Base-by-base conservation (phyloP, 768 basidiomycete species). In the Phylloporus sp. region DNA sequence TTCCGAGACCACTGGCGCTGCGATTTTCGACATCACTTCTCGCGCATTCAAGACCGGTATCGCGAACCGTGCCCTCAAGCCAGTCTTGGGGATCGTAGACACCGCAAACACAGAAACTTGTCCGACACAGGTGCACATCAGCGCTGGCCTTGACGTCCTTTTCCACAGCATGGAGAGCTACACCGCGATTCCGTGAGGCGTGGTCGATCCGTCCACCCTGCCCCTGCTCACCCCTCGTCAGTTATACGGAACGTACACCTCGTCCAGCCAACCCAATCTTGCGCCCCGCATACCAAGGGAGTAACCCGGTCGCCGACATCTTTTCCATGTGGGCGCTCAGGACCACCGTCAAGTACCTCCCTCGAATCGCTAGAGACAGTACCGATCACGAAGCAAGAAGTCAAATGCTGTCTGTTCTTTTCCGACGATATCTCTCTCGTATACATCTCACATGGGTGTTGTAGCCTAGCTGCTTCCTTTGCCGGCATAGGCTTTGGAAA, bases 161-260 rank as follows among this genome's bases (percentile, higher is more conserved):
- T 97, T 97, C 78, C 95, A 98, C 57, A 90, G 93, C 42, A 73
- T 97, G 68, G 94, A 98, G 66, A 91, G 86, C 49, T 95, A 87
- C 63, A 95, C 92, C 8, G 89, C 92, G 6, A 93, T 96, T 54
- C 92, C 90, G 82, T 95, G 61, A 63, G 79, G 69, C 23, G 7
- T 14, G 31, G 43, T 29, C 31, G 41, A 34, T 37, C n/a, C 33
- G 38, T 27, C 17, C 17, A 28, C 1, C 32, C 29, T 37, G 8
- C 35, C 34, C 47, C 54, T 52, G 43, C 35, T 49, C 29, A 52
- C 33, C 38, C 20, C 33, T 31, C 37, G n/a, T 8, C 47, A 90
- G 88, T n/a, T 95, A 95, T 65, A 84, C 82, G 17, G 89, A 95
- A 66, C 86, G 95, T 39, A 82, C 77, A 1, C 95, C 94, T 6